phyloP scores from a whole-genome alignment of 768 basidiomycete genomes.

The Tylopilus sp. region DNA sequence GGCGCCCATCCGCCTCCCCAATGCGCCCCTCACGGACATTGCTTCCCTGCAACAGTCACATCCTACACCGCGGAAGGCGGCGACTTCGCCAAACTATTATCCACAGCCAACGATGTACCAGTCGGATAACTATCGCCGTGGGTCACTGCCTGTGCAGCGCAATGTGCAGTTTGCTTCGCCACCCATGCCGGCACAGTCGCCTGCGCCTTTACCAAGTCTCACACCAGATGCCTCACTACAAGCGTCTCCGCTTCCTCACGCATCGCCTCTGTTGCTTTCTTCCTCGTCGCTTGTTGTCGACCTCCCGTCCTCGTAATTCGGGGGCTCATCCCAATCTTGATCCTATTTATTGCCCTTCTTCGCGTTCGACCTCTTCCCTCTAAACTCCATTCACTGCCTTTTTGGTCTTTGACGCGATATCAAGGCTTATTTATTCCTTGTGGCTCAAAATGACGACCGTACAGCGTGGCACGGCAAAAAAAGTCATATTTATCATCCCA shows the following conservation, averaged over 20 bases:
- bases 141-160: constrained; percentile 30
- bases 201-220: constrained; percentile 25
- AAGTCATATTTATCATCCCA: constrained; percentile 27
- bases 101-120: constrained; percentile 28
- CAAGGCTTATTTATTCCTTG: constrained; percentile 31
- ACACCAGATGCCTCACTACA: constrained; percentile 22
- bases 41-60: constrained; percentile 46
- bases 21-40: constrained; percentile 68
- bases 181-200: constrained; percentile 29
- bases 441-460: constrained; percentile 28
- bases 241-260: constrained; percentile 24
- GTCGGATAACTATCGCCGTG: constrained; percentile 29
- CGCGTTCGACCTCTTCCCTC: constrained; percentile 11
- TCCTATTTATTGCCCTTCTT: constrained; percentile 30
- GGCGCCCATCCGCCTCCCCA: constrained; percentile 63
- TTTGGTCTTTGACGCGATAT: constrained; percentile 22
- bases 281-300: constrained; percentile 21
- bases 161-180: constrained; percentile 29
- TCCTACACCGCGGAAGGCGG: constrained; percentile 31
- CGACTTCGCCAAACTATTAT: constrained; percentile 33
- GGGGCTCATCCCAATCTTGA: constrained; percentile 13
- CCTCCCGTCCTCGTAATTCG: constrained; percentile 18
- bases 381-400: constrained; percentile 4
- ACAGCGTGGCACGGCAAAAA: constrained; percentile 18
- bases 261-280: constrained; percentile 28